Conservation (phyloP, 208 protist species). For the Phytomonas francai region DNA sequence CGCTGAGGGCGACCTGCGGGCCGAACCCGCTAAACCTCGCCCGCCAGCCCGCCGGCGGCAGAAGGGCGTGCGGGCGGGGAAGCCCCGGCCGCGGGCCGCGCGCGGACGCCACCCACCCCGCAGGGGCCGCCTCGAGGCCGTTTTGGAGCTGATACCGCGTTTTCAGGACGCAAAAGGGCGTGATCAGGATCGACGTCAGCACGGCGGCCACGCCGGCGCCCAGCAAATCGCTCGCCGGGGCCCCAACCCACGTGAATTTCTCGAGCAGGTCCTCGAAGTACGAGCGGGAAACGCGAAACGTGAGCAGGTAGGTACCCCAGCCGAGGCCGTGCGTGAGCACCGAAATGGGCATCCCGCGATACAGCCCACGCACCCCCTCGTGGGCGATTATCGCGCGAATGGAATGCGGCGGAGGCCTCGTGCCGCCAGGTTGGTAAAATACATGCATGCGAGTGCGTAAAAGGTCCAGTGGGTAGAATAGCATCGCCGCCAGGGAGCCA, state of each 20-base stretch:
- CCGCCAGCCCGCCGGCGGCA: constrained; percentile 42
- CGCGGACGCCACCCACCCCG: neutral
- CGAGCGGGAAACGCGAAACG: constrained; percentile 57
- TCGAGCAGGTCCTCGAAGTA: constrained; percentile 24
- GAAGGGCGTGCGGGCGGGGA: constrained; percentile 23
- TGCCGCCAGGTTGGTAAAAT: constrained; percentile 29
- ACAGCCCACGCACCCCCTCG: constrained; percentile 67
- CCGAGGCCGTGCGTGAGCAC: constrained; percentile 64
- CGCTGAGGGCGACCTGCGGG: constrained; percentile 68
- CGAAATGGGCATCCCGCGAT: constrained; percentile 61
- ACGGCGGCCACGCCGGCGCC: constrained; percentile 57
- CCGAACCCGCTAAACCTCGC: constrained; percentile 63
- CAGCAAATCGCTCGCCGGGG: constrained; percentile 45
- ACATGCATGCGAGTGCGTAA: constrained; percentile 77
- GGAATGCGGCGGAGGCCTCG: constrained; percentile 29
- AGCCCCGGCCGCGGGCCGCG: neutral
- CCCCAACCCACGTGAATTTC: constrained; percentile 9
- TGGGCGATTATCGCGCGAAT: constrained; percentile 39
- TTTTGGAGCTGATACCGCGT: constrained; percentile 65
- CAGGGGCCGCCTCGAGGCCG: constrained; percentile 2
- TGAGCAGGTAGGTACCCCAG: constrained; percentile 71
- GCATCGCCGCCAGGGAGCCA: constrained; percentile 48
- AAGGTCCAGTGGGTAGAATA: constrained; percentile 85
- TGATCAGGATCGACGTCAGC: constrained; percentile 55
- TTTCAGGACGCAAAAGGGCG: constrained; percentile 71